Base-by-base conservation (phyloP, 805 yeast species). In the Starmerella sp. region DNA sequence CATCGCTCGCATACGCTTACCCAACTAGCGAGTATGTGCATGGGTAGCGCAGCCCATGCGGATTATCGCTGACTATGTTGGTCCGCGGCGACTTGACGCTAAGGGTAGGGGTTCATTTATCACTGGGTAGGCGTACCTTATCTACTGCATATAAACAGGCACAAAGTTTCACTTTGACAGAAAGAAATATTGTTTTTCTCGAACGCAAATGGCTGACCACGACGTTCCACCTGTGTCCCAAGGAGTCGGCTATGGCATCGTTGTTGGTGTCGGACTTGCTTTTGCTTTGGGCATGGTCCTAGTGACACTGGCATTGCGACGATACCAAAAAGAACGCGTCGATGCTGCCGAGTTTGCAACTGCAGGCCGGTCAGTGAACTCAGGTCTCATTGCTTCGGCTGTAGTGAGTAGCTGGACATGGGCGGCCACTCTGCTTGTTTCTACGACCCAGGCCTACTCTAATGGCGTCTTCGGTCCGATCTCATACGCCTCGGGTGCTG, bases 381-480 rank as follows among this genome's bases (percentile, higher is more conserved):
- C 91, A 0, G 93, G 93, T 49, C 74, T 90, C 61, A 83, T 88
- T 58, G 82, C 91, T 5, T 82, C 95, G 7, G 95, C 96, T 7
- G 96, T 90, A 34, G 96, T 89, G 8, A 82, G 91, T 11, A 82
- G 91, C 8, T 90, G 97, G 97, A 88, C 96, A 9, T 83, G 89
- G 89, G 86, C 86, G n/a, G 86, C 88, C 3, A 86, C 95, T 1
- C 70, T 86, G 48, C 73, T 86, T 35, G 82, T 81, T 39, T 81
- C 88, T 2, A 80, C 95, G 0, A 79, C 95, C 22, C 89, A 84
- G 67, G 86, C 86, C 28, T 89, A 86, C 69, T 72, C 72, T 44
- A 75, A 81, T 55, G 97, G 97, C 64, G 78, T 90, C 6, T 72
- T 82, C 36, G 95, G 95, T 48, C 84, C 91, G 13, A 82, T 77